phyloP scores from a whole-genome alignment of 2,329 filamentous ascomycete genomes.

The Emydomyces testavorans region DNA sequence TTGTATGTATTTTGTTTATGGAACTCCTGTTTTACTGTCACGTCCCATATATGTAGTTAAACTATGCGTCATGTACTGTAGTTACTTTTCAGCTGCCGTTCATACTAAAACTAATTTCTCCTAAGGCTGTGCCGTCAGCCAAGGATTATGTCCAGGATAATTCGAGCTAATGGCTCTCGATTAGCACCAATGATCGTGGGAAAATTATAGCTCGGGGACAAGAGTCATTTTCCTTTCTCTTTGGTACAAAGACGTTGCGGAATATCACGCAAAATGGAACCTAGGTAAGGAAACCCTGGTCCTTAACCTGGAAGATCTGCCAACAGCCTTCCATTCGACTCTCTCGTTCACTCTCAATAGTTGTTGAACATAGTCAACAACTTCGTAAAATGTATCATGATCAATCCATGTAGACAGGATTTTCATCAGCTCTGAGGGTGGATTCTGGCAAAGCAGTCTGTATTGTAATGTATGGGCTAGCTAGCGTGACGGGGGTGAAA shows the following conservation, averaged over 20 bases:
- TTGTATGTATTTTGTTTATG: not conserved
- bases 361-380: too few species aligned
- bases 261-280: not conserved
- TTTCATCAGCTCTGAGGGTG: not conserved
- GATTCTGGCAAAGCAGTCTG: not conserved
- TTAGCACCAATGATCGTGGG: not conserved
- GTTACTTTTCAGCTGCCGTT: too few species aligned
- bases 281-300: not conserved
- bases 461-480: slow-evolving; percentile 10
- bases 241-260: not conserved
- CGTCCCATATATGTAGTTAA: not conserved
- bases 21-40: not conserved
- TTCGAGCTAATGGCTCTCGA: not conserved
- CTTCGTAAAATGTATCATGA: not conserved
- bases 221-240: too few species aligned
- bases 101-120: not conserved
- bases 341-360: too few species aligned
- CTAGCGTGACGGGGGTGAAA: not conserved
- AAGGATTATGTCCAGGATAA: not conserved
- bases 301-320: not conserved
- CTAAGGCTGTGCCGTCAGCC: not conserved
- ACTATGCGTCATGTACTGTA: too few species aligned
- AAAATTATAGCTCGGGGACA: too few species aligned
- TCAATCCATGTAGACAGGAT: not conserved
- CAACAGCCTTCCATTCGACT: not conserved